Conservation (phyloP, 345 rosid species). For the Balakata baccata region DNA sequence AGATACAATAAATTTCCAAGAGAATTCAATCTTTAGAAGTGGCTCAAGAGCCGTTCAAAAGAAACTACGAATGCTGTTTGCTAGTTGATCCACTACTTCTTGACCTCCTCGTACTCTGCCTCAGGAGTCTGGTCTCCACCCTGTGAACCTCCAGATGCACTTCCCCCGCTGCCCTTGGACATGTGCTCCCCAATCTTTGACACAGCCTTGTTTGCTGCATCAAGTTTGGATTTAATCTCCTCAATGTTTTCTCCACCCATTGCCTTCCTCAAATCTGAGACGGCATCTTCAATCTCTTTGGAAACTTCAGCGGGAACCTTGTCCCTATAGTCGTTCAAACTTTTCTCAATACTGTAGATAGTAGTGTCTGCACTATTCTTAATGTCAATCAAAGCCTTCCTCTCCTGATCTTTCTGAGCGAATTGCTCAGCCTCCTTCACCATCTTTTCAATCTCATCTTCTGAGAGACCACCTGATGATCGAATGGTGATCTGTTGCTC, state of each 20-base stretch:
- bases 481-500: slow-evolving; percentile 79
- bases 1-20: background rate
- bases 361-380: slow-evolving; percentile 35
- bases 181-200: slow-evolving; percentile 40
- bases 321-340: slow-evolving; percentile 32
- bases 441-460: slow-evolving; percentile 39
- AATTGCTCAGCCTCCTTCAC: slow-evolving; percentile 35
- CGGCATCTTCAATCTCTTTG: slow-evolving; percentile 31
- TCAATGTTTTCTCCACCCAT: slow-evolving; percentile 27
- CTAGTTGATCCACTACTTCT: slow-evolving; percentile 10
- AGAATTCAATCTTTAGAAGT: background rate
- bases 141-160: slow-evolving; percentile 18
- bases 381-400: slow-evolving; percentile 34
- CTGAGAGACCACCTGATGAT: slow-evolving; percentile 34
- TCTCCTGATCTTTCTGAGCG: slow-evolving; percentile 34
- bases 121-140: slow-evolving; percentile 33
- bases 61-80: background rate
- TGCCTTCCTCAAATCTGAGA: slow-evolving; percentile 29
- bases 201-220: slow-evolving; percentile 35
- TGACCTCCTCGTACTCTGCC: slow-evolving; percentile 38
- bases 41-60: background rate
- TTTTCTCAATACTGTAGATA: slow-evolving; percentile 33
- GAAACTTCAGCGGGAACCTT: slow-evolving; percentile 31
- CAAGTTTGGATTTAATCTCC: slow-evolving; percentile 30
- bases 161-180: slow-evolving; percentile 26